phyloP scores from a whole-genome alignment of 2,329 filamentous ascomycete species.

The Pleomassaria siparia region DNA sequence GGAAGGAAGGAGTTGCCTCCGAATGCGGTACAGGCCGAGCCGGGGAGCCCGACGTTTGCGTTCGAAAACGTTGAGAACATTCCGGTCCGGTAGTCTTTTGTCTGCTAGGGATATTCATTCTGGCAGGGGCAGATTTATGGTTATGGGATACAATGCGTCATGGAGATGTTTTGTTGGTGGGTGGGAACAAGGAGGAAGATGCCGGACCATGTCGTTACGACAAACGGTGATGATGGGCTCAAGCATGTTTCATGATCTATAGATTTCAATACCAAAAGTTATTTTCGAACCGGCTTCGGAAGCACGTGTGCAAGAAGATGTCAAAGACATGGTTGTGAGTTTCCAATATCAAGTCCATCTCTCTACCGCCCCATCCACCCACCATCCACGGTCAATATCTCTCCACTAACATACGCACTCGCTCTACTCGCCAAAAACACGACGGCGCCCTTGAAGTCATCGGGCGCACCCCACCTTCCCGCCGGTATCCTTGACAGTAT shows the following conservation, averaged over 20 bases:
- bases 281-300: too few species aligned
- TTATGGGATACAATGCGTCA: too few species aligned
- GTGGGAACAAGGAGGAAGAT: too few species aligned
- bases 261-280: too few species aligned
- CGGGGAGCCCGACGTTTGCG: conserved; percentile 77
- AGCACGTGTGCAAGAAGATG: too few species aligned
- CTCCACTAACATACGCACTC: conserved; percentile 80
- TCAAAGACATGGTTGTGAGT: too few species aligned
- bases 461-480: conserved; percentile 77
- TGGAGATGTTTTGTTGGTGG: too few species aligned
- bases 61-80: conserved; percentile 72
- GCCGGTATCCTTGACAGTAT: conserved; percentile 82
- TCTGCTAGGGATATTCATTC: neutral
- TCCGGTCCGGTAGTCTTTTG: conserved; percentile 17
- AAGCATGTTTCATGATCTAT: too few species aligned
- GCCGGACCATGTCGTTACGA: too few species aligned
- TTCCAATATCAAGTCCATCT: too few species aligned
- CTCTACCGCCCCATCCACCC: conserved; percentile 85
- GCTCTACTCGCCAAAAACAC: conserved; percentile 76
- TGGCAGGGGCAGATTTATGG: too few species aligned
- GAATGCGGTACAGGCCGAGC: conserved; percentile 73
- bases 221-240: too few species aligned
- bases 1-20: conserved; percentile 60
- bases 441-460: conserved; percentile 83
- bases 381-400: conserved; percentile 81